phyloP scores from a whole-genome alignment of 768 basidiomycete genomes.

The Infundibulicybe gibba region DNA sequence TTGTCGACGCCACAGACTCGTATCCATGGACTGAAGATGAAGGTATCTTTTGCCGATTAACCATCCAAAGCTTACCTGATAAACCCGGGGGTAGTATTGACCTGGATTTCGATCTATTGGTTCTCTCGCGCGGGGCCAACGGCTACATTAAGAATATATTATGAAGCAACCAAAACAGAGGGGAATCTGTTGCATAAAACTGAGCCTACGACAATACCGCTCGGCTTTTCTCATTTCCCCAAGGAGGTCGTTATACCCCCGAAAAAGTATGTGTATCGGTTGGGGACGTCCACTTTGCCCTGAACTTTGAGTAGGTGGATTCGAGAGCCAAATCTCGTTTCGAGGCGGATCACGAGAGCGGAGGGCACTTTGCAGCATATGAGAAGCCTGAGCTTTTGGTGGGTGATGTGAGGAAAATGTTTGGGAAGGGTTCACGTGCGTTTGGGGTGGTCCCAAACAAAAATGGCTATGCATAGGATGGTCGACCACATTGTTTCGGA shows the following conservation, averaged over 20 bases:
- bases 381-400: constrained; percentile 29
- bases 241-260: constrained; percentile 30
- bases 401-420: constrained; percentile 41
- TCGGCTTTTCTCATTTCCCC: constrained; percentile 48
- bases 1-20: no score
- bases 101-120: no score
- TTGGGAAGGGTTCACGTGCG: constrained; percentile 35
- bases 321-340: constrained; percentile 14
- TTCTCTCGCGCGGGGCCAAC: no score
- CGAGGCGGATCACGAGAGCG: constrained; percentile 30
- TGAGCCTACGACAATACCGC: constrained; percentile 27
- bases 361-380: constrained; percentile 51
- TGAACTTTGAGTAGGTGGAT: constrained; percentile 13
- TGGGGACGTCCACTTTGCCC: background rate
- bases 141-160: constrained; percentile 56
- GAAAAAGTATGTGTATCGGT: constrained; percentile 1
- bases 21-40: no score
- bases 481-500: no score
- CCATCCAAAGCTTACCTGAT: background rate
- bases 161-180: no score
- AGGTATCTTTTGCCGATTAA: constrained; percentile 21
- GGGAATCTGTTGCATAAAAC: constrained; percentile 14
- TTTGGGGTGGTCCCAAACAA: no score
- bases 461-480: constrained; percentile 31
- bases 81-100: no score